Percentiles rank a stretch among this genome's conserved stretches.
Conservation (phyloP, 2,329 filamentous ascomycete species). For the Colletotrichum phormii region DNA sequence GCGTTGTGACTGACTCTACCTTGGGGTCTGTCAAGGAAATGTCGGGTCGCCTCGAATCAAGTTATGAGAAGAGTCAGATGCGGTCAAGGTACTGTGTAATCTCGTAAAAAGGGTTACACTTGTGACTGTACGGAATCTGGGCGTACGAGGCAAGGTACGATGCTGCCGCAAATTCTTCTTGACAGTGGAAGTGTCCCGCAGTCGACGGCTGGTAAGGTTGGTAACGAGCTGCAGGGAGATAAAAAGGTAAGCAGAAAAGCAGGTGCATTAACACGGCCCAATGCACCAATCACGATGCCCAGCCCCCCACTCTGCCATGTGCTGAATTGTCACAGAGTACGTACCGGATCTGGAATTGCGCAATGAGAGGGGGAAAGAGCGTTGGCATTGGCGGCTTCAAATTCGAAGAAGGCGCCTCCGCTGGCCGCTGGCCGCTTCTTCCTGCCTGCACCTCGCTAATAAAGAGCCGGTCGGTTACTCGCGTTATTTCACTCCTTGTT, state of each 20-base stretch:
- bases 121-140: neutral
- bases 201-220: constrained; percentile 21
- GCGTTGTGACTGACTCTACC: neutral
- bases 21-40: neutral
- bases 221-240: constrained; percentile 9
- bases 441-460: constrained; percentile 10
- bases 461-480: constrained; percentile 1
- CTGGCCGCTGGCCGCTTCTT: neutral
- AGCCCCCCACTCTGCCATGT: constrained; percentile 30
- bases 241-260: constrained; percentile 2
- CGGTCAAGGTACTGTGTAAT: neutral
- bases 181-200: constrained; percentile 13
- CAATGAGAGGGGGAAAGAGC: constrained; percentile 31
- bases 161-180: constrained; percentile 17
- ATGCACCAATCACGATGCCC: constrained; percentile 27
- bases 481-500: neutral
- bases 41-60: neutral
- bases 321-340: constrained; percentile 14
- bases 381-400: constrained; percentile 13
- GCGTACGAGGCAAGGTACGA: neutral
- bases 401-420: neutral
- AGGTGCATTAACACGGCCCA: constrained; percentile 20
- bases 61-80: neutral
- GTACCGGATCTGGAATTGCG: constrained; percentile 31
- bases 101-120: neutral